Percentiles rank a stretch among this genome's conserved stretches.
Conservation (phyloP, 1,284 basidiomycete species). For the Cutaneotrichosporon daszewskae region DNA sequence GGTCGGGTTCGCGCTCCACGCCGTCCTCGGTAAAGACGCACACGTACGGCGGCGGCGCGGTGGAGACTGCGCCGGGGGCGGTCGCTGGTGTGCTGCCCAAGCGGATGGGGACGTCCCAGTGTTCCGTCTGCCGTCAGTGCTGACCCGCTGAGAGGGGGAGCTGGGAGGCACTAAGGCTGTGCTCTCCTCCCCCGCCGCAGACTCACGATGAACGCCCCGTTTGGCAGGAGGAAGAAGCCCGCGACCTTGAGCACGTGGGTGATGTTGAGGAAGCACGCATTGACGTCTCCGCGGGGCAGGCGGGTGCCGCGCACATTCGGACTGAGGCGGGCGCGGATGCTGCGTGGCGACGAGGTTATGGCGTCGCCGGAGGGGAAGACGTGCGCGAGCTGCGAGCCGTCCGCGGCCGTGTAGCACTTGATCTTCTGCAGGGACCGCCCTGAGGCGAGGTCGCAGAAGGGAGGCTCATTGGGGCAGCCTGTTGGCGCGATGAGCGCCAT, state of each 20-base stretch:
- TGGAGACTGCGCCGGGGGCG: conserved; percentile 1
- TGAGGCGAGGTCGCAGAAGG: no score
- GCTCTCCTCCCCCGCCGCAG: neutral
- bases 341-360: no score
- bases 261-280: conserved; percentile 35
- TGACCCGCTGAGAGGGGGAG: neutral
- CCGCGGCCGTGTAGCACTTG: no score
- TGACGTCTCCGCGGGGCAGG: conserved; percentile 13
- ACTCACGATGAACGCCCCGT: conserved; percentile 10
- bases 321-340: no score
- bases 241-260: conserved; percentile 40
- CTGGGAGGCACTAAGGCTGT: no score
- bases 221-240: conserved; percentile 25
- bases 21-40: conserved; percentile 46
- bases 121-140: conserved; percentile 22
- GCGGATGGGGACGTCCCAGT: conserved; percentile 37
- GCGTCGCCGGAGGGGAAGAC: no score
- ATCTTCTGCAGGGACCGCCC: no score
- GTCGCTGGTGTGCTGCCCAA: conserved; percentile 33
- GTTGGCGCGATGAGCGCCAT: no score
- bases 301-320: no score
- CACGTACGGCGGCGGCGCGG: conserved; percentile 36
- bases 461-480: no score
- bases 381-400: no score
- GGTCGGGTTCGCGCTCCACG: conserved; percentile 36